These are phyloP conservation scores for Coffea canephora DNA, from an alignment of 257 asterid genomes.

Conservation along the genomic window DNA sequence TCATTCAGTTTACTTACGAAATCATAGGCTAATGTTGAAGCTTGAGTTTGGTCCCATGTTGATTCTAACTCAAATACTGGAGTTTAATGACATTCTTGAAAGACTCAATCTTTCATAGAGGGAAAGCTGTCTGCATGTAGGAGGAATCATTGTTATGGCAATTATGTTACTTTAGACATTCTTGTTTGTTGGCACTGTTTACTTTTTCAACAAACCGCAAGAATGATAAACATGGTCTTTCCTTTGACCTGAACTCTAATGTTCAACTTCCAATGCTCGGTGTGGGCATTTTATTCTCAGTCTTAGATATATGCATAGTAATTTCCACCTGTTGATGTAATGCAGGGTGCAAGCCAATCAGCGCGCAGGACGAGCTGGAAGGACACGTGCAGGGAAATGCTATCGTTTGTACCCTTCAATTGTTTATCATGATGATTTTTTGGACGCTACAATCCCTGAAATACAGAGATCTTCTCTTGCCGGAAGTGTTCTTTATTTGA, in stretches of 20 bases:
- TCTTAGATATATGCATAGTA: neutral
- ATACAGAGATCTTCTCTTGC: slow-evolving; percentile 97
- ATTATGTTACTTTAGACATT: neutral
- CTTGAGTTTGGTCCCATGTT: neutral
- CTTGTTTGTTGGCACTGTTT: neutral
- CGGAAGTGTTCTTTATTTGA: slow-evolving; percentile 86
- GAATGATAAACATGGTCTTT: neutral
- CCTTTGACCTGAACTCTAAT: neutral
- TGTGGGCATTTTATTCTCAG: neutral
- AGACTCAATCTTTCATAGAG: neutral
- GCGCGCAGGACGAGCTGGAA: slow-evolving; percentile 98
- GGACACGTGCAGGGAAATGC: slow-evolving; percentile 96
- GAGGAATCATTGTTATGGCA: neutral
- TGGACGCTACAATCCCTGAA: slow-evolving; percentile 94
- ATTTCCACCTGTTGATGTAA: neutral
- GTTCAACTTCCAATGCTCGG: neutral
- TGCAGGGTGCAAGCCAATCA: slow-evolving; percentile 96
- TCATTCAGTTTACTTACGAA: too few species aligned
- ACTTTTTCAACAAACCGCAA: neutral
- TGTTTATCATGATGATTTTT: slow-evolving; percentile 66
- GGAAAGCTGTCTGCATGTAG: neutral
- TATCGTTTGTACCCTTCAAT: slow-evolving; percentile 77
- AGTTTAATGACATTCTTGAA: neutral
- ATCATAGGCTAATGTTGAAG: neutral
- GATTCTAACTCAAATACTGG: neutral